A percentile compares a stretch with the other conserved stretches of the same genome.
Evolutionary conservation across 768 basidiomycete species (phyloP).

Genomic region (Coprinellus micaceus): DNA sequence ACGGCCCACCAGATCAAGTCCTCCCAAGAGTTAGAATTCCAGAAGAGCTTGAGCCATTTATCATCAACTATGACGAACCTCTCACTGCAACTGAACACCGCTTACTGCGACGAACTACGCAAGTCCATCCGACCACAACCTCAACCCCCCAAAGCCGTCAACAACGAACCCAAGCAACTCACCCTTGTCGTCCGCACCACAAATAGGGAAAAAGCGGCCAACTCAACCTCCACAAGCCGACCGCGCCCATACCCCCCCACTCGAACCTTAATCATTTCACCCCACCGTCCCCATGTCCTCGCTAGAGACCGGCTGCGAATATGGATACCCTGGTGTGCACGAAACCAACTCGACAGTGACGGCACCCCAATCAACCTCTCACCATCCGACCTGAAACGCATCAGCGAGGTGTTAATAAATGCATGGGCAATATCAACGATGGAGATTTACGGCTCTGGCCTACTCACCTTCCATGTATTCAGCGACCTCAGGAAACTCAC

Average conservation of each 20-base stretch:
- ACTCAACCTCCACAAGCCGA: background rate
- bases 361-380: constrained; percentile 10
- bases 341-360: background rate
- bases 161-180: background rate
- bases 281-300: constrained; percentile 22
- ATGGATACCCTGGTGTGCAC: constrained; percentile 21
- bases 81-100: constrained; percentile 10
- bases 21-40: constrained; percentile 32
- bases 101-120: background rate
- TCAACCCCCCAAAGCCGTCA: constrained; percentile 1
- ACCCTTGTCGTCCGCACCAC: no score
- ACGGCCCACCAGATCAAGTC: constrained; percentile 15
- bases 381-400: constrained; percentile 18
- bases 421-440: constrained; percentile 29
- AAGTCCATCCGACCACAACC: background rate
- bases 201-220: no score
- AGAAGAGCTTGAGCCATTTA: constrained; percentile 16
- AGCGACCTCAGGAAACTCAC: constrained; percentile 30
- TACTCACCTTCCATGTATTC: constrained; percentile 36
- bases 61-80: constrained; percentile 21
- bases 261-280: constrained; percentile 13
- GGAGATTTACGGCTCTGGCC: constrained; percentile 33
- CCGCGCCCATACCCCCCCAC: background rate
- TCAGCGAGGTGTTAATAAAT: constrained; percentile 19
- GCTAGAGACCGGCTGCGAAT: constrained; percentile 21